phyloP scores from a whole-genome alignment of 192 early-diverging fungal genomes.

The Phlyctochytrium bullatum region DNA sequence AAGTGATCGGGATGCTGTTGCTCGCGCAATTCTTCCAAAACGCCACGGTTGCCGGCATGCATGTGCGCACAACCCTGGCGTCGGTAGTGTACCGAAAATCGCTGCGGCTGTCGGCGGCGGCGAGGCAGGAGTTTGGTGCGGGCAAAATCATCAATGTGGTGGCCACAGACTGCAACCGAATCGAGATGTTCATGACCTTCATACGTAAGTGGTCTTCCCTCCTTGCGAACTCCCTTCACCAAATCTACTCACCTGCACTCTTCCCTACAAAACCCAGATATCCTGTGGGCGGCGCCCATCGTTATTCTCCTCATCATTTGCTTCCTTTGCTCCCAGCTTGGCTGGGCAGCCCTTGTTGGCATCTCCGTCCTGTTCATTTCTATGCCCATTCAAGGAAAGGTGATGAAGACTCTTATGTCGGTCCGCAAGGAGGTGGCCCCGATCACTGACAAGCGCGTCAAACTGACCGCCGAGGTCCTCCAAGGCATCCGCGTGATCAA shows the following conservation, averaged over 20 bases:
- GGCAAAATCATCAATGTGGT: constrained; percentile 66
- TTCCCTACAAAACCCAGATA: constrained; percentile 9
- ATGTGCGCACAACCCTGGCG: constrained; percentile 38
- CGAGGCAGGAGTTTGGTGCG: constrained; percentile 57
- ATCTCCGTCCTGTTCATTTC: constrained; percentile 8
- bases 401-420: constrained; percentile 12
- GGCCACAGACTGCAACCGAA: constrained; percentile 11
- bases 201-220: constrained; percentile 18
- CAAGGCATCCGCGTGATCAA: constrained; percentile 76
- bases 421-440: constrained; percentile 21
- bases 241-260: not conserved
- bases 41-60: constrained; percentile 40
- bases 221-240: constrained; percentile 19
- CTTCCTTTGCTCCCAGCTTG: constrained; percentile 12
- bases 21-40: constrained; percentile 15
- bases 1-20: constrained; percentile 26
- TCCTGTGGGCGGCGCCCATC: not conserved
- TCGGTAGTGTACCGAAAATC: constrained; percentile 60
- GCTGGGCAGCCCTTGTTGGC: constrained; percentile 22
- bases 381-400: constrained; percentile 9
- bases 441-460: constrained; percentile 23
- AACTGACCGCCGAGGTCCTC: constrained; percentile 55
- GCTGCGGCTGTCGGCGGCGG: constrained; percentile 46
- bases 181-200: not conserved
- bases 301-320: constrained; percentile 10